A percentile compares a stretch with the other conserved stretches of the same genome.
Conservation (phyloP, 2,329 filamentous ascomycete species). For the Ceratocystis huliohia region DNA sequence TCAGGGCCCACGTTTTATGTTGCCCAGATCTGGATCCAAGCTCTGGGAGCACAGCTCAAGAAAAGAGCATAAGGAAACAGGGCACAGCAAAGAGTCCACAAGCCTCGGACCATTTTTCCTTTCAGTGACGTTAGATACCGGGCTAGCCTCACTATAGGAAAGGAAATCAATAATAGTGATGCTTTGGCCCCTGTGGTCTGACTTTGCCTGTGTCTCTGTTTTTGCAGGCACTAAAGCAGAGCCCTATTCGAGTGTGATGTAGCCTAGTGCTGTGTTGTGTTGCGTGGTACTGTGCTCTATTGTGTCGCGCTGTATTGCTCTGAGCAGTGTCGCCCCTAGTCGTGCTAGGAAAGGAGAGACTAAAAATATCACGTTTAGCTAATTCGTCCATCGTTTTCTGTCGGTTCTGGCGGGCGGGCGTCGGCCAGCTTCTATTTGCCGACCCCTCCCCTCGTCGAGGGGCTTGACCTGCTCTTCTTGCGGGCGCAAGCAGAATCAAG, state of each 20-base stretch:
- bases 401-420: too few species aligned
- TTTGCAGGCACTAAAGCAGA: neutral
- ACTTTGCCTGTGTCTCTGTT: neutral
- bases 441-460: too few species aligned
- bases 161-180: neutral
- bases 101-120: neutral
- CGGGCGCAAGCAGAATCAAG: constrained; percentile 1
- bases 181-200: constrained; percentile 1
- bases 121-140: too few species aligned
- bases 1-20: neutral
- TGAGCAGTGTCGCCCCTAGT: too few species aligned
- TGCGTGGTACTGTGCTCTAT: too few species aligned
- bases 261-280: too few species aligned
- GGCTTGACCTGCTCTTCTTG: neutral
- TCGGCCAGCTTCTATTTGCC: too few species aligned
- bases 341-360: too few species aligned
- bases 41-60: neutral
- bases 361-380: too few species aligned
- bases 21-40: neutral
- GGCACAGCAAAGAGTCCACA: neutral
- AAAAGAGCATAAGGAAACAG: neutral
- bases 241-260: neutral
- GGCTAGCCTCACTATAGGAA: too few species aligned
- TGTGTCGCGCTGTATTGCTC: too few species aligned
- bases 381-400: too few species aligned